A percentile compares a stretch with the other conserved stretches of the same genome.
phyloP scores from a whole-genome alignment of 176 grass and related monocot genomes.

The Oryza punctata region DNA sequence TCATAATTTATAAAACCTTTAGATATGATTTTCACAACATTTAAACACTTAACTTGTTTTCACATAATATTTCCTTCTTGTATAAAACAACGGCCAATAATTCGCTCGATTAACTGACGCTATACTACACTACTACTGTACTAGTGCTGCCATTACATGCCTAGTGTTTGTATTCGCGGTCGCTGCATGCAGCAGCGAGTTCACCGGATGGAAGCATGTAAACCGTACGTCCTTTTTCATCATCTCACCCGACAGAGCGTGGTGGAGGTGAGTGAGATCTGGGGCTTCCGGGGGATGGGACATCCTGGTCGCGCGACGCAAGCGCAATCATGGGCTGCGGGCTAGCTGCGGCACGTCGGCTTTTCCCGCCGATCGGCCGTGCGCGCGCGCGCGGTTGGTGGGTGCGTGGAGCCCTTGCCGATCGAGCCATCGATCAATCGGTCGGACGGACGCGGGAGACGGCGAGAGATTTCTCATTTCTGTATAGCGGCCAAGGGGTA shows the following conservation, averaged over 20 bases:
- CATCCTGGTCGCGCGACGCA: conserved; percentile 16
- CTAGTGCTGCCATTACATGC: too few relatives aligned
- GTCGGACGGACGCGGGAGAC: not conserved
- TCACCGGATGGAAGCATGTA: not conserved
- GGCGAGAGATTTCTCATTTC: not conserved
- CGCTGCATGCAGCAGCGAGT: not conserved
- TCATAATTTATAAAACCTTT: too few relatives aligned
- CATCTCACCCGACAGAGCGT: conserved; percentile 1
- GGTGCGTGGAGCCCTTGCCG: not conserved
- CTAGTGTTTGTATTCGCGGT: too few relatives aligned
- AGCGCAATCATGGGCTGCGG: conserved; percentile 20
- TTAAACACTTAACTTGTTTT: too few relatives aligned
- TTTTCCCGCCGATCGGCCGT: not conserved
- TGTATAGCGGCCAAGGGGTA: not conserved
- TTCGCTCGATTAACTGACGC: not conserved
- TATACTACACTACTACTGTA: too few relatives aligned
- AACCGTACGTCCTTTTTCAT: not conserved
- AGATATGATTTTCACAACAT: too few relatives aligned
- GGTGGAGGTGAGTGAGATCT: conserved; percentile 15
- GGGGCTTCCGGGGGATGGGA: not conserved
- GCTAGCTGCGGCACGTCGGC: conserved; percentile 10
- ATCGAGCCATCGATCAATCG: not conserved
- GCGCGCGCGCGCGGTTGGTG: conserved; percentile 16
- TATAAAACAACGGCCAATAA: not conserved
- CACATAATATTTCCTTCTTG: too few relatives aligned